Conservation (phyloP, 129 eudicot genomes). For the Logfia minima region DNA sequence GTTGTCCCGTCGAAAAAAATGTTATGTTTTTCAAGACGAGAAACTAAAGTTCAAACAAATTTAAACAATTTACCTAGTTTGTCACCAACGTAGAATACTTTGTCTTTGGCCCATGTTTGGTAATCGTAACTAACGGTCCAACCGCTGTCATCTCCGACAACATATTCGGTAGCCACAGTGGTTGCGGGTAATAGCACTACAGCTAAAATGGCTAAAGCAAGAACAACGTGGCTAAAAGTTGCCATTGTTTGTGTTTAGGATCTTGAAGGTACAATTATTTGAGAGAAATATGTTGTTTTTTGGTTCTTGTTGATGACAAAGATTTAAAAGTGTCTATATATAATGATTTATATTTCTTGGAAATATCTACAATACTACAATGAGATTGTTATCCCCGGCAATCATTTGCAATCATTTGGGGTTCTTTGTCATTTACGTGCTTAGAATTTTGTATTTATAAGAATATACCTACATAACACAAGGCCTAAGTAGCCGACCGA, state of each 20-base stretch:
- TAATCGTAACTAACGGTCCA: constrained; percentile 37
- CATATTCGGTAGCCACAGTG: constrained; percentile 33
- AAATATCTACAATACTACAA: constrained; percentile 11
- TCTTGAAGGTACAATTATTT: not conserved
- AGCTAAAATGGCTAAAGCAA: constrained; percentile 20
- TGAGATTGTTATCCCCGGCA: constrained; percentile 26
- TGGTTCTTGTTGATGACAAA: constrained; percentile 10
- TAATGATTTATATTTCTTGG: constrained; percentile 24
- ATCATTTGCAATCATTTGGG: constrained; percentile 4
- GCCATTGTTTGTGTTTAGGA: constrained; percentile 20
- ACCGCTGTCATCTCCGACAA: constrained; percentile 40
- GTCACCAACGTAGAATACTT: constrained; percentile 43
- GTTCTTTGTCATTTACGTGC: constrained; percentile 4
- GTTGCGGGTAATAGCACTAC: constrained; percentile 23
- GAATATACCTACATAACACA: constrained; percentile 8
- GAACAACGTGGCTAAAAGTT: constrained; percentile 24
- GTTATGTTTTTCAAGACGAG: not conserved
- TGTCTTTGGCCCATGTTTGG: constrained; percentile 37
- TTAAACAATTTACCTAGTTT: constrained; percentile 31
- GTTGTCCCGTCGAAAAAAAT: too few relatives aligned
- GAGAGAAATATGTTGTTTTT: not conserved
- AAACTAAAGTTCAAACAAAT: not conserved
- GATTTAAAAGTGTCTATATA: constrained; percentile 20
- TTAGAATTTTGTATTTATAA: not conserved
- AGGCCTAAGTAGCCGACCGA: not conserved